These are phyloP conservation scores for Paxillus involutus DNA, from an alignment of 768 basidiomycete species.

Conservation along the genomic window DNA sequence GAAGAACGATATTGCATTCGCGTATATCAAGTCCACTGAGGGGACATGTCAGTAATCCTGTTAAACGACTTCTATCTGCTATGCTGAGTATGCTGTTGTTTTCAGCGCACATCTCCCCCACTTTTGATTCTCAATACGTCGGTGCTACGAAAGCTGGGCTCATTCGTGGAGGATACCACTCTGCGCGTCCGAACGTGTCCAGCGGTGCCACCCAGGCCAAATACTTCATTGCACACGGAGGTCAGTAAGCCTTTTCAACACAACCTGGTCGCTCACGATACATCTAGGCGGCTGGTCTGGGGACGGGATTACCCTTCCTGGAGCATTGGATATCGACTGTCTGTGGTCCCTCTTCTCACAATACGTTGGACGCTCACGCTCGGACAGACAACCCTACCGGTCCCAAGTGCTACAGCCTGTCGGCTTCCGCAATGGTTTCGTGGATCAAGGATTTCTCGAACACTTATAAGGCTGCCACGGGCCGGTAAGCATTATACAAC, in stretches of 20 bases:
- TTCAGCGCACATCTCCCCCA: conserved; percentile 22
- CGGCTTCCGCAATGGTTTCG: conserved; percentile 53
- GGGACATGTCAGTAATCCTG: conserved; percentile 42
- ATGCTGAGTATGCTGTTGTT: neutral
- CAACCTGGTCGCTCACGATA: neutral
- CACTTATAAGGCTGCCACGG: conserved; percentile 51
- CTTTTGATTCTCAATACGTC: conserved; percentile 49
- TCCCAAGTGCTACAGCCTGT: conserved; percentile 54
- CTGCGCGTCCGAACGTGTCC: conserved; percentile 52
- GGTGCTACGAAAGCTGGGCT: conserved; percentile 56
- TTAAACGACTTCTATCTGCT: neutral
- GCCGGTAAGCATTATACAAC: conserved; percentile 36
- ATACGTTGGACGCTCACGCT: neutral
- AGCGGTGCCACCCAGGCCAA: conserved; percentile 59
- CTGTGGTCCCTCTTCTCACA: conserved; percentile 6
- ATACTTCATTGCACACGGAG: conserved; percentile 59
- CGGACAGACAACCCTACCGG: conserved; percentile 50
- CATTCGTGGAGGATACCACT: conserved; percentile 63
- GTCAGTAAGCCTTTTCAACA: conserved; percentile 19
- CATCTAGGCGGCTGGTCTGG: conserved; percentile 48
- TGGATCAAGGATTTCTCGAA: conserved; percentile 64
- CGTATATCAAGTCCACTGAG: conserved; percentile 70
- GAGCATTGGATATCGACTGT: conserved; percentile 66
- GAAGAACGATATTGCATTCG: conserved; percentile 52
- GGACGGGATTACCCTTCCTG: conserved; percentile 62